Base-by-base conservation (phyloP, 805 yeast species). In the Deakozyma indianensis region DNA sequence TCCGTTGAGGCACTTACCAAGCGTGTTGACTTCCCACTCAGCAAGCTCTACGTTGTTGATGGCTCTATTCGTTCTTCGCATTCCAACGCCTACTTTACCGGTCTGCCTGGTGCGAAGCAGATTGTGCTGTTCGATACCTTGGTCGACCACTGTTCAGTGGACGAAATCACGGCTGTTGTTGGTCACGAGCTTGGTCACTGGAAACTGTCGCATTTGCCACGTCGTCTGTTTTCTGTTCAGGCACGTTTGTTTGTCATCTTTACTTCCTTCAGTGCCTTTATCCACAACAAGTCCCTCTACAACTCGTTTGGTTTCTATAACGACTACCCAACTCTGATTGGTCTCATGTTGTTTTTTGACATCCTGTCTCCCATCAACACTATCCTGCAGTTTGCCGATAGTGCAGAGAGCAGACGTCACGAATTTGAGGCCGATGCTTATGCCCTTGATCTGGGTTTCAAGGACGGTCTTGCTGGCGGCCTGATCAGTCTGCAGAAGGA, bases 101-200 rank as follows among this genome's bases (percentile, higher is more conserved):
- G 99, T 3, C 72, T 92, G 56, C 98, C 98, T 35, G 90, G 96
- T 90, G 80, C 86, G 47, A 92, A 92, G 66, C 90, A 88, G 64
- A 92, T 92, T 66, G 97, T 92, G 44, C 73, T 92, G 41, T 92
- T 71, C 60, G 99, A 92, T 56, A 92, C 96, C 7, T 74, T 92
- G 66, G 80, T 92, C 51, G 77, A 83, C 50, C 81, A 84, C 48
- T 79, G 87, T 27, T 66, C 87, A 24, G 73, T 76, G 23, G 74
- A 73, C 40, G 94, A 92, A 64, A 84, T 87, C 35, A 85, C 87
- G 44, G 96, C 97, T 44, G 95, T 92, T 1, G 71, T 90, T 52
- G 97, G 95, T n/a, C 99, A 92, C 60, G 99, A 92, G 68, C 81
- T 92, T 54, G 99, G 99, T 44, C 99, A 92, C 63, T 92, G 99